phyloP scores from a whole-genome alignment of 768 basidiomycete species.

The Cystofilobasidium capitatum region DNA sequence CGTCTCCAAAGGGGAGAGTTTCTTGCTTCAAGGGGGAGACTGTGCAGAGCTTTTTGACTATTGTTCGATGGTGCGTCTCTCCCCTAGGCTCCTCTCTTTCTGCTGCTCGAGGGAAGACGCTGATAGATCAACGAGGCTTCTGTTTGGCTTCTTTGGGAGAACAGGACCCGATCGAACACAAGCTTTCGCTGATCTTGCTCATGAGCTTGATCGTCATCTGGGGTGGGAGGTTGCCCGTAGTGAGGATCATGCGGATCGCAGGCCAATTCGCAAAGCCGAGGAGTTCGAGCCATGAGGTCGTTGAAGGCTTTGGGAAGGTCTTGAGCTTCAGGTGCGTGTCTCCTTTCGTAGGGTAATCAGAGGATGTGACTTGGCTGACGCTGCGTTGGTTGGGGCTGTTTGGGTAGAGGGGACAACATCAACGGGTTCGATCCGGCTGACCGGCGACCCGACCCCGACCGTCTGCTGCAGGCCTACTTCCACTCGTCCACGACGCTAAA shows the following conservation, averaged over 20 bases:
- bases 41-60: constrained; percentile 86
- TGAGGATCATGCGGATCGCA: constrained; percentile 59
- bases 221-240: constrained; percentile 88
- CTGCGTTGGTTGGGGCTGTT: background rate
- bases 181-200: constrained; percentile 62
- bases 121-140: background rate
- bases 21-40: constrained; percentile 92
- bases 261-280: constrained; percentile 49
- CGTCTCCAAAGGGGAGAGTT: constrained; percentile 78
- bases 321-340: constrained; percentile 74
- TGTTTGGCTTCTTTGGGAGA: background rate
- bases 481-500: constrained; percentile 90
- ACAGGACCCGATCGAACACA: constrained; percentile 40
- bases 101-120: background rate
- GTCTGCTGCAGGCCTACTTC: constrained; percentile 87
- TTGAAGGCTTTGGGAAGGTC: constrained; percentile 60
- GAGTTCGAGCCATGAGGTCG: constrained; percentile 67
- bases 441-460: constrained; percentile 79
- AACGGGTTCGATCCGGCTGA: constrained; percentile 69
- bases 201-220: constrained; percentile 91
- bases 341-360: background rate
- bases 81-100: background rate
- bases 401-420: constrained; percentile 79
- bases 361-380: background rate
- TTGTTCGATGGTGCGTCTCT: constrained; percentile 14